These are phyloP conservation scores for Trichoderma asperellum DNA, from an alignment of 2,329 filamentous ascomycete genomes.

Conservation along the genomic window DNA sequence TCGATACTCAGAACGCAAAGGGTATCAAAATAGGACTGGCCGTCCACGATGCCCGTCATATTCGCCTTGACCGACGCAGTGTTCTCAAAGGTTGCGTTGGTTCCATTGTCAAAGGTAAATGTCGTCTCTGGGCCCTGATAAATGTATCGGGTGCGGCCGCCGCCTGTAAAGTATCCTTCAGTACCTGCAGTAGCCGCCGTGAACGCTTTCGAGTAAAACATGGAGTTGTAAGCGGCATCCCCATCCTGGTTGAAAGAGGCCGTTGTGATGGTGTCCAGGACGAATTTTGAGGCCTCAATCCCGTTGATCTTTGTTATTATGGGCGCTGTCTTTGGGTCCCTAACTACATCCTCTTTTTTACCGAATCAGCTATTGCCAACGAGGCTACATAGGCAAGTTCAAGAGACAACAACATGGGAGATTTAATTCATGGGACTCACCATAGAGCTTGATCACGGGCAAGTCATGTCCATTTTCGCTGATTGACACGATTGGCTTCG, in stretches of 20 bases:
- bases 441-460: conserved; percentile 34
- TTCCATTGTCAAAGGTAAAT: conserved; percentile 45
- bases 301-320: conserved; percentile 38
- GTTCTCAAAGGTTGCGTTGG: conserved; percentile 38
- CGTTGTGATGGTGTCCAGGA: conserved; percentile 33
- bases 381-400: not conserved
- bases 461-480: conserved; percentile 39
- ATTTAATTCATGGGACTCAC: conserved; percentile 26
- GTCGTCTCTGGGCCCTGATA: conserved; percentile 43
- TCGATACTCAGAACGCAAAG: conserved; percentile 39
- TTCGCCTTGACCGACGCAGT: conserved; percentile 38
- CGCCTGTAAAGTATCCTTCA: conserved; percentile 39
- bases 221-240: conserved; percentile 44
- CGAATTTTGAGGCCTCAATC: conserved; percentile 33
- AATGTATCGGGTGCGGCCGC: conserved; percentile 38
- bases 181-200: conserved; percentile 28
- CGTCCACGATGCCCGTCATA: conserved; percentile 40
- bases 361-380: not conserved
- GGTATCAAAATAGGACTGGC: conserved; percentile 40
- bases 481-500: conserved; percentile 46
- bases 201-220: conserved; percentile 41
- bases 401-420: not conserved
- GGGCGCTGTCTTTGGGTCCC: conserved; percentile 33
- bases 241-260: conserved; percentile 35
- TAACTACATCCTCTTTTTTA: conserved; percentile 32